Conservation (phyloP, 148 eudicot species). For the Simmondsia chinensis region DNA sequence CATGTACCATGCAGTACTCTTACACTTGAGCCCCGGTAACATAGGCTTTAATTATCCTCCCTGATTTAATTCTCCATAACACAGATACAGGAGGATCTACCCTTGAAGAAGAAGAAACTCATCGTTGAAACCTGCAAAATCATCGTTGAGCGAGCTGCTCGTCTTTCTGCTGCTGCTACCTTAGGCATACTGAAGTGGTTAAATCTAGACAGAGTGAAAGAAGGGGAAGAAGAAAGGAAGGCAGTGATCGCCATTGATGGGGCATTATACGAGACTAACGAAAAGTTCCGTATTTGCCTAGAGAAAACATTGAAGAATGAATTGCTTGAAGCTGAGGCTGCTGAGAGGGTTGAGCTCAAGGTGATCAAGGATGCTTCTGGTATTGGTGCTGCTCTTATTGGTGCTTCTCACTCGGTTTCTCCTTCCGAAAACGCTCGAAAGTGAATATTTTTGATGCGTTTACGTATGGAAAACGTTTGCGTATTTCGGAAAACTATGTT, state of each 20-base stretch:
- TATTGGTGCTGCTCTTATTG: constrained; percentile 80
- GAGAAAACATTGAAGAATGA: constrained; percentile 40
- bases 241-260: constrained; percentile 77
- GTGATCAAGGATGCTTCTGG: constrained; percentile 80
- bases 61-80: no score
- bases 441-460: no score
- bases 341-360: constrained; percentile 32
- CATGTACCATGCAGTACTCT: no score
- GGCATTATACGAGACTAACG: constrained; percentile 52
- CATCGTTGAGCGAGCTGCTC: constrained; percentile 69
- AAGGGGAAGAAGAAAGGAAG: constrained; percentile 22
- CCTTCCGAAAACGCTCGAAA: no score
- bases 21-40: no score
- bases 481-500: no score
- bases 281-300: constrained; percentile 50
- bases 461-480: no score
- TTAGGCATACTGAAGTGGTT: constrained; percentile 65
- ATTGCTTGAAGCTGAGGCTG: constrained; percentile 40
- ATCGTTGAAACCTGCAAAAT: constrained; percentile 58
- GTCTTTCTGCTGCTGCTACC: constrained; percentile 83
- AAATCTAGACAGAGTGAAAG: constrained; percentile 36
- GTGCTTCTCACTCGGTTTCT: constrained; percentile 67
- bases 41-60: neutral
- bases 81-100: constrained; percentile 31
- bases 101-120: constrained; percentile 40